Evolutionary conservation across 2,329 filamentous ascomycete genomes (phyloP), one percentile per base, ranked within the genome.

Genomic region (Volutella citrinella): DNA sequence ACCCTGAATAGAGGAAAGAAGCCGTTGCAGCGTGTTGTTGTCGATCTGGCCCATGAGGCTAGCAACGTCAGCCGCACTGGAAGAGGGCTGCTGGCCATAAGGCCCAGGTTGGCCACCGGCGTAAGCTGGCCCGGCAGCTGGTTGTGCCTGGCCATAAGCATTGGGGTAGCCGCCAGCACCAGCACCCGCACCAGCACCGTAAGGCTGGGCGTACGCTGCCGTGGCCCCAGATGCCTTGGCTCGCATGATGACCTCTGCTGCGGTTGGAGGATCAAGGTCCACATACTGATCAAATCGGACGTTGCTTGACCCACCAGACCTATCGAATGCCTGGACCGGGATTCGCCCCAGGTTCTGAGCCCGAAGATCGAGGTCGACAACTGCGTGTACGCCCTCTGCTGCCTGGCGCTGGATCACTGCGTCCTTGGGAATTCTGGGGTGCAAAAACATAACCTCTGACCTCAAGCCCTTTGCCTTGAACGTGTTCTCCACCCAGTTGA

Each of bases 241-340:
- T 38, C 87, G 78, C 25, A 83, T 60, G 37, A 95, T 84, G 12
- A 97, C 77, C 49, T 94, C 87, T 12, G 85, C 87, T 5, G 87
- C 88, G 27, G 89, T 80, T 6, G 69, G 62, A 1, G 89, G 85
- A 21, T 94, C 84, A 3, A 96, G 72, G 49, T 90, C 82, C 37
- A 84, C 78, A 57, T 97, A 97, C 57, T 94, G 84, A 50, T 95
- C 87, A 56, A 87, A 96, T 26, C 81, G 79, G 39, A 94, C 81
- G 45, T 87, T 89, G 49, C 78, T 78, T 13, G 71, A 69, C n/a
- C 86, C 87, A 9, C 71, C 74, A 24, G 79, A 83, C 17, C 89
- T 82, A 61, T 95, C 85, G 54, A 96, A 96, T 6, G 95, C 78
- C 50, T 91, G 87, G 4, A 96, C 67, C 0, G 85, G 78, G 31